These are phyloP conservation scores for Malus hybrid DNA, from an alignment of 331 rosid genomes.

Conservation along the genomic window DNA sequence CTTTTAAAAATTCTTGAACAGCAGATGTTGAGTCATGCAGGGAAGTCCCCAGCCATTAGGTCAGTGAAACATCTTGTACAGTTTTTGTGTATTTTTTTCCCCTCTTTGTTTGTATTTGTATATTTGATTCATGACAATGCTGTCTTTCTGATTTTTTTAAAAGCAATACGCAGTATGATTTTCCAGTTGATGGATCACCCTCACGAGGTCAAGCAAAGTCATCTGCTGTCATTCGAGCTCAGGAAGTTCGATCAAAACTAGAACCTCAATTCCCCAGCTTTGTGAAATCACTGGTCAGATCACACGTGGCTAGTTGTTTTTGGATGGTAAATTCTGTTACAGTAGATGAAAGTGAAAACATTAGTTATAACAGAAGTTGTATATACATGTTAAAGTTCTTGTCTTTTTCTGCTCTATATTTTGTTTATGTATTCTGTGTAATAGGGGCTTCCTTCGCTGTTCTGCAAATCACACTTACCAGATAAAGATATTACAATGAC, in stretches of 20 bases:
- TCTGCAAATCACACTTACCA: conserved; percentile 72
- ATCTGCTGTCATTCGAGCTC: conserved; percentile 69
- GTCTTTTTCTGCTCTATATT: neutral
- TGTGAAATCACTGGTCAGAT: conserved; percentile 83
- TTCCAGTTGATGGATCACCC: conserved; percentile 30
- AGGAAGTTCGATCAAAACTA: conserved; percentile 48
- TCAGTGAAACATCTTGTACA: conserved; percentile 22
- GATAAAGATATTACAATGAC: conserved; percentile 54
- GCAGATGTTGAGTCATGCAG: conserved; percentile 39
- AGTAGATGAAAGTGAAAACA: neutral
- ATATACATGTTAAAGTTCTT: neutral
- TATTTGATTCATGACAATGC: conserved; percentile 14
- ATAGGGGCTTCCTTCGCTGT: conserved; percentile 69
- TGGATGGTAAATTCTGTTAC: conserved; percentile 62
- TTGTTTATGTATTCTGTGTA: neutral
- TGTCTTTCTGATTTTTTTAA: conserved; percentile 9
- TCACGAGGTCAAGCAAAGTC: conserved; percentile 67
- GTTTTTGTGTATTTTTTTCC: neutral
- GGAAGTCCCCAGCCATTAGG: conserved; percentile 36
- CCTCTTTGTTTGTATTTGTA: neutral
- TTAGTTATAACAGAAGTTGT: neutral
- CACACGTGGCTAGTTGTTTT: conserved; percentile 81
- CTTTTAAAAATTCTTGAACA: conserved; percentile 27
- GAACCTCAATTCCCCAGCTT: conserved; percentile 56
- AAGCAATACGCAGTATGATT: conserved; percentile 45